Base-by-base conservation (phyloP, 108 stramenopile species). In the Nitzschia putrida region DNA sequence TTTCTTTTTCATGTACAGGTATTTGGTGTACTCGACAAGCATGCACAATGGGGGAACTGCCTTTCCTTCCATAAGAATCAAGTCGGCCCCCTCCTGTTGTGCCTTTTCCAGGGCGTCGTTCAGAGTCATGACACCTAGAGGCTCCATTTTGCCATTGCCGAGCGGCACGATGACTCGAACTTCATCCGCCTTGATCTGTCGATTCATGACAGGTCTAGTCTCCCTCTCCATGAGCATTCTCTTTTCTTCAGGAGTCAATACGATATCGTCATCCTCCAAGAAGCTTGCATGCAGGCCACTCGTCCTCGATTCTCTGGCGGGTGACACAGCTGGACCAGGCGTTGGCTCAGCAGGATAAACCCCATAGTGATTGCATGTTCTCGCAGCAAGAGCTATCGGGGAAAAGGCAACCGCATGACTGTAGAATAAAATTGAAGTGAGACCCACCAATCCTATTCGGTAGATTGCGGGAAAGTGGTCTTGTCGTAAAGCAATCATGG, bases 1-100 rank as follows among this genome's bases (percentile, higher is more conserved):
- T 86, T 96, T 97, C 71, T 97, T 94, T 68, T 73, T 76, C 72
- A 65, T 74, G 85, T 98, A 98, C 42, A 95, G 87, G 66, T 89
- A 94, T 67, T 98, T 98, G 34, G 90, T 90, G 70, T 95, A 96
- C 58, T 98, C 96, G 34, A 92, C 94, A 71, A 98, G 94, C 70
- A 96, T 96, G 66, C 92, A 93, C 21, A 98, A 95, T 2, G 96
- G 96, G 8, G 96, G 96, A 53, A 94, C 94, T 0, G 95, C 90
- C n/a, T 90, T 86, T 60, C 78, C 71, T 59, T 89, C 92, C 71
- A 97, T 91, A 29, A 96, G 72, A 64, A 97, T 90, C 41, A 97
- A 74, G 76, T 97, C 97, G 10, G 82, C 89, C 5, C 90, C 94
- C 53, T 88, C 51, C 58, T 94, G 93, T 68, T 84, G 76, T 10